Evolutionary conservation across 2,329 filamentous ascomycete species (phyloP).

Genomic region (Fusarium sp.): DNA sequence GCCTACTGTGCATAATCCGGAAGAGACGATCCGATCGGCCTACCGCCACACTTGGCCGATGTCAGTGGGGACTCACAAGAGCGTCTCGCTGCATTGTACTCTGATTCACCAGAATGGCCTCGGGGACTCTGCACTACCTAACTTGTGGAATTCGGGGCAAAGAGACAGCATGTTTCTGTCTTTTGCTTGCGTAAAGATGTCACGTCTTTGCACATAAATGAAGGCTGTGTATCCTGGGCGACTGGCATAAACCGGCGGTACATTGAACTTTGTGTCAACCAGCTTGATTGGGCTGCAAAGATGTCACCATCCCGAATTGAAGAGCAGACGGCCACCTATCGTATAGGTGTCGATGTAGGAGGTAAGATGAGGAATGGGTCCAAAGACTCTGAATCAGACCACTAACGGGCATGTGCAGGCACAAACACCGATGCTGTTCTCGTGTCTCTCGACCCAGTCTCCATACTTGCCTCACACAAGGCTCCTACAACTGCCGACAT

Average conservation of each 20-base stretch:
- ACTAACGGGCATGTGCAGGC: neutral
- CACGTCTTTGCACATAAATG: neutral
- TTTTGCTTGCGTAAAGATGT: neutral
- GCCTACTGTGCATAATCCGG: neutral
- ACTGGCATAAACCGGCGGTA: neutral
- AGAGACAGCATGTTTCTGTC: neutral
- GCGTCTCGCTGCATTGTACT: neutral
- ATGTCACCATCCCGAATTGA: neutral
- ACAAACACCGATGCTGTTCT: constrained; percentile 31
- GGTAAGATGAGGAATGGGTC: constrained; percentile 2
- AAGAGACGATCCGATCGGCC: neutral
- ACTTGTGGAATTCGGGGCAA: neutral
- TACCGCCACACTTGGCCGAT: neutral
- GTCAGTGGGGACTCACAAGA: neutral
- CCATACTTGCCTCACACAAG: constrained; percentile 19
- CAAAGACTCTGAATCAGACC: neutral
- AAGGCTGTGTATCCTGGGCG: neutral
- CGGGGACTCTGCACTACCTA: neutral
- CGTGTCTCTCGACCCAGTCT: constrained; percentile 16
- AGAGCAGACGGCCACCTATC: neutral
- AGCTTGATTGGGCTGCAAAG: neutral
- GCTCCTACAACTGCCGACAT: constrained; percentile 51
- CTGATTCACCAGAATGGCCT: neutral
- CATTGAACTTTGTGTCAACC: neutral
- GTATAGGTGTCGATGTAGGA: neutral